A percentile compares a stretch with the other conserved stretches of the same genome.
Conservation (phyloP, 2,329 filamentous ascomycete genomes). For the Diaporthe batatas region DNA sequence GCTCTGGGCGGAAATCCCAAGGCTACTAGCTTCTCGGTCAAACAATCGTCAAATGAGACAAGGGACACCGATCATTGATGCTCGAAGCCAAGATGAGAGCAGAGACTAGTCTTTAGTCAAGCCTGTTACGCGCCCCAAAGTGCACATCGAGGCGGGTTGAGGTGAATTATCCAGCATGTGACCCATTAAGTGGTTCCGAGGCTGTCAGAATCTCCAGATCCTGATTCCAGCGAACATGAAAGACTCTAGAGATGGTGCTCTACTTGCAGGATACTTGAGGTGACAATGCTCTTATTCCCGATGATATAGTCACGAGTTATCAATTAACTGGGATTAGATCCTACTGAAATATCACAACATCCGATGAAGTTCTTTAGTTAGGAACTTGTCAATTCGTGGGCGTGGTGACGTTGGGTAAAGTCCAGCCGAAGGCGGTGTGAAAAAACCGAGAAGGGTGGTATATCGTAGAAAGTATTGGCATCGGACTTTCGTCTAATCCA, state of each 20-base stretch:
- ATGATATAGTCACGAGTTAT: conserved; percentile 18
- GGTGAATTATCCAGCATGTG: conserved; percentile 16
- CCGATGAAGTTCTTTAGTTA: neutral
- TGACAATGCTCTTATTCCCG: conserved; percentile 3
- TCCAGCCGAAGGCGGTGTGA: neutral
- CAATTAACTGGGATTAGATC: conserved; percentile 6
- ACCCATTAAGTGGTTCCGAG: conserved; percentile 7
- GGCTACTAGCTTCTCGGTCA: conserved; percentile 3
- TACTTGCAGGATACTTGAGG: conserved; percentile 17
- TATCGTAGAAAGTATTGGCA: neutral
- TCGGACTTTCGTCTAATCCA: conserved; percentile 3
- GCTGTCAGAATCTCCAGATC: conserved; percentile 6
- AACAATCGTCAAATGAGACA: conserved; percentile 11
- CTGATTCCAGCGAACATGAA: conserved; percentile 2
- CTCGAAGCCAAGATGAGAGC: conserved; percentile 11
- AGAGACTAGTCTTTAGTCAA: conserved; percentile 15
- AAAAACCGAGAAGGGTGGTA: conserved; percentile 1
- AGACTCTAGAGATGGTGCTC: conserved; percentile 18
- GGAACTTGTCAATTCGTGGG: conserved; percentile 17
- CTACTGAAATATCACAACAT: conserved; percentile 4
- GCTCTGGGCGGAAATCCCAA: conserved; percentile 6
- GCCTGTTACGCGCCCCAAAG: conserved; percentile 1
- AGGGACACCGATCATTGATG: conserved; percentile 12
- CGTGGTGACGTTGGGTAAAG: conserved; percentile 6
- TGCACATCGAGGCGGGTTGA: conserved; percentile 16